phyloP scores from a whole-genome alignment of 441 rosid genomes.

The Oxalis stricta region DNA sequence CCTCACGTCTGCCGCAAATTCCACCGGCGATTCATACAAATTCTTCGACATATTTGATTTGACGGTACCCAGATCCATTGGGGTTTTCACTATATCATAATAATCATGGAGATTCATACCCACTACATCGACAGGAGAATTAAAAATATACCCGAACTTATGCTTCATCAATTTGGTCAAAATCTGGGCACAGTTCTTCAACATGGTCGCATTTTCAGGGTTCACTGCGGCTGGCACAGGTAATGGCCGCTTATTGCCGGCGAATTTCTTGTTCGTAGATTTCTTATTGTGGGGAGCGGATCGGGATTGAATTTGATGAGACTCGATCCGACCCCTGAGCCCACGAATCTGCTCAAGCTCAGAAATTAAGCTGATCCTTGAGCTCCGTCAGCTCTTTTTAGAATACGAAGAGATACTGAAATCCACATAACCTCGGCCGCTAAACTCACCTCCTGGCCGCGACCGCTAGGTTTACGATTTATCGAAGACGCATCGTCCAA shows the following conservation, averaged over 20 bases:
- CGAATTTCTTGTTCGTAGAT: slow-evolving; percentile 23
- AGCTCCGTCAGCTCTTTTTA: slow-evolving; percentile 48
- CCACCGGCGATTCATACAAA: slow-evolving; percentile 39
- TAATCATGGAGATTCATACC: slow-evolving; percentile 63
- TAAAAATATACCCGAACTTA: slow-evolving; percentile 53
- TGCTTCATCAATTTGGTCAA: slow-evolving; percentile 68
- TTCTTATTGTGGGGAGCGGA: slow-evolving; percentile 28
- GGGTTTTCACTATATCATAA: slow-evolving; percentile 42
- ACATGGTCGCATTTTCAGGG: slow-evolving; percentile 21
- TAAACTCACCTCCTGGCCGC: background rate
- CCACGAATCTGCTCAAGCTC: slow-evolving; percentile 67
- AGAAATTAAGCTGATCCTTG: slow-evolving; percentile 30
- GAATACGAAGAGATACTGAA: slow-evolving; percentile 22
- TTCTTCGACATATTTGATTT: slow-evolving; percentile 41
- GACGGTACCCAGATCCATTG: slow-evolving; percentile 90
- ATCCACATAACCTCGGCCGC: slow-evolving; percentile 20
- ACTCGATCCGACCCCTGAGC: slow-evolving; percentile 38
- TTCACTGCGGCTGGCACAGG: slow-evolving; percentile 17
- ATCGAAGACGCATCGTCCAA: slow-evolving; percentile 47
- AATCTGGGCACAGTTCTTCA: slow-evolving; percentile 48
- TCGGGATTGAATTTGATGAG: slow-evolving; percentile 23
- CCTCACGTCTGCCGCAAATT: slow-evolving; percentile 71
- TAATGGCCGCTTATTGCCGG: slow-evolving; percentile 36
- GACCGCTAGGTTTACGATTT: slow-evolving; percentile 14
- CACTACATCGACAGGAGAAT: slow-evolving; percentile 61